A percentile compares a stretch with the other conserved stretches of the same genome.
These are phyloP conservation scores for Mrakia frigida DNA, from an alignment of 768 basidiomycete genomes.

Conservation along the genomic window DNA sequence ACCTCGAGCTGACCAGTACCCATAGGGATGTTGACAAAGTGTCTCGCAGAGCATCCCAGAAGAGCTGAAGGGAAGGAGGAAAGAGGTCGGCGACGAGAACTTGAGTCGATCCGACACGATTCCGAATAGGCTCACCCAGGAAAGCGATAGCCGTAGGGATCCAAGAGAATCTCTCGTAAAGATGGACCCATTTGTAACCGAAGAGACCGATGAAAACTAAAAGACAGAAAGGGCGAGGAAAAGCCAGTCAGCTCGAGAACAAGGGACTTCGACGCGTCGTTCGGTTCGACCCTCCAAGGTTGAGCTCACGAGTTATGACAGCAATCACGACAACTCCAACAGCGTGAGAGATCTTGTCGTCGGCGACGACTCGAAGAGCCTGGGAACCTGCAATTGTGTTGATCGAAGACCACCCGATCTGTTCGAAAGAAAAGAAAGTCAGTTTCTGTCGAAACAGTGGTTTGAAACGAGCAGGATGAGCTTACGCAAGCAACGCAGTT, in stretches of 20 bases:
- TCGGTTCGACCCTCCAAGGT: too few relatives aligned
- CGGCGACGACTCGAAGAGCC: slow-evolving; percentile 35
- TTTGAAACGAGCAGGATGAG: too few relatives aligned
- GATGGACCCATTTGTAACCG: slow-evolving; percentile 32
- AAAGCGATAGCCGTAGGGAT: slow-evolving; percentile 49
- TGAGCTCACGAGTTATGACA: slow-evolving; percentile 58
- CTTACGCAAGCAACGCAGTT: slow-evolving; percentile 47
- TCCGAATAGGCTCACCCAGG: slow-evolving; percentile 37
- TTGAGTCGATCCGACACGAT: background rate
- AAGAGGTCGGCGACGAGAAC: slow-evolving; percentile 27
- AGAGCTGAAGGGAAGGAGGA: slow-evolving; percentile 33
- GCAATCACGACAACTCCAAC: slow-evolving; percentile 58
- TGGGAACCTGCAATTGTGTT: slow-evolving; percentile 41
- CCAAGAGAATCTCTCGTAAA: slow-evolving; percentile 41
- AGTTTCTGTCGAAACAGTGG: too few relatives aligned
- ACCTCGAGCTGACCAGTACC: slow-evolving; percentile 42
- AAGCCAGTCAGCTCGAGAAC: slow-evolving; percentile 54
- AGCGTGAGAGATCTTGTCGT: slow-evolving; percentile 29
- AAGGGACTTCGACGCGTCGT: slow-evolving; percentile 49
- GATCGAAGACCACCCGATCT: slow-evolving; percentile 47
- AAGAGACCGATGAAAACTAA: background rate
- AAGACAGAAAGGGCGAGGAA: slow-evolving; percentile 57
- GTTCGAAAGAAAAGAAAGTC: too few relatives aligned
- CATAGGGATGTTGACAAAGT: slow-evolving; percentile 40
- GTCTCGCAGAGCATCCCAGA: slow-evolving; percentile 41